Percentiles rank a stretch among this genome's conserved stretches.
phyloP scores from a whole-genome alignment of 2,329 filamentous ascomycete species.

The Colletotrichum sp. region DNA sequence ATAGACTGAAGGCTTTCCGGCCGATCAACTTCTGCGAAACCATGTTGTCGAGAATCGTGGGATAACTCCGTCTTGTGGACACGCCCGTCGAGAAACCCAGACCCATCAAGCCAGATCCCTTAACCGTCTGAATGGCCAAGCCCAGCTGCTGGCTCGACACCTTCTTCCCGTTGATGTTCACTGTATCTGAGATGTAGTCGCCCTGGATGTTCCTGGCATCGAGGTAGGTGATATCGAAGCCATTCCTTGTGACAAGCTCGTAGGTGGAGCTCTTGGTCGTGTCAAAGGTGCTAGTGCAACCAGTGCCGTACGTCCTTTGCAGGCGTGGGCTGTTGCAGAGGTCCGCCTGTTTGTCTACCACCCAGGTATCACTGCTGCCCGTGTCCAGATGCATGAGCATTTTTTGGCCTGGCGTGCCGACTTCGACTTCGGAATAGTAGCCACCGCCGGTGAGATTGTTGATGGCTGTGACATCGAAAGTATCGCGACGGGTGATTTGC shows the following conservation, averaged over 20 bases:
- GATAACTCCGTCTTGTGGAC: conserved; percentile 46
- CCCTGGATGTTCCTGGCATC: conserved; percentile 59
- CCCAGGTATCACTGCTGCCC: conserved; percentile 73
- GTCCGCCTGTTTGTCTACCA: conserved; percentile 31
- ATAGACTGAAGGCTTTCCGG: conserved; percentile 71
- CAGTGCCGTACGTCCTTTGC: neutral
- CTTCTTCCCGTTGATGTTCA: conserved; percentile 52
- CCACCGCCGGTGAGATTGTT: conserved; percentile 61
- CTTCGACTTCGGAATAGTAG: conserved; percentile 67
- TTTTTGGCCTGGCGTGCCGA: conserved; percentile 66
- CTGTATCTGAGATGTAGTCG: conserved; percentile 62
- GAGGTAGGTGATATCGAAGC: conserved; percentile 67
- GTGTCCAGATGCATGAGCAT: conserved; percentile 69
- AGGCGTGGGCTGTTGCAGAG: neutral
- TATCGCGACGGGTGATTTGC: conserved; percentile 20
- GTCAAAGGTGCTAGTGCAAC: conserved; percentile 38
- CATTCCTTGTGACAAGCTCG: conserved; percentile 40
- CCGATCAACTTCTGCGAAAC: conserved; percentile 65
- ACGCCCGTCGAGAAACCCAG: conserved; percentile 61
- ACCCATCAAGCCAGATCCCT: conserved; percentile 62
- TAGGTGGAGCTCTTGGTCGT: conserved; percentile 53
- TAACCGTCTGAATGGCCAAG: conserved; percentile 51
- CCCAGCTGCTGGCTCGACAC: conserved; percentile 61
- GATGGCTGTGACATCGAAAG: conserved; percentile 39
- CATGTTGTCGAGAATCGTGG: conserved; percentile 70